Base-by-base conservation (phyloP, 345 rosid genomes). In the Syzygium grande region DNA sequence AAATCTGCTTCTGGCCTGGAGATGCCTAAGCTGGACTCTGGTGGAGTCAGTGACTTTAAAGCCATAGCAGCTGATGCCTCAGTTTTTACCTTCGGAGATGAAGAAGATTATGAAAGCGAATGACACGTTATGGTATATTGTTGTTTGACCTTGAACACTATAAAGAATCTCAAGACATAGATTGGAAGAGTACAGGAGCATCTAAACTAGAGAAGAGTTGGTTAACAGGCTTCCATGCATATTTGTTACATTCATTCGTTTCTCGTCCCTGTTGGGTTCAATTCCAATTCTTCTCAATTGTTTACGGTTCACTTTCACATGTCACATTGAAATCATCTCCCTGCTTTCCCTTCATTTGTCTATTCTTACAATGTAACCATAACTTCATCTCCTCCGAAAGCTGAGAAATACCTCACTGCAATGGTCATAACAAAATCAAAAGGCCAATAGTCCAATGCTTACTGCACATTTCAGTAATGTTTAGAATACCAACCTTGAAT, bases 31-130 rank as follows among this genome's bases (percentile, higher is more conserved):
- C 25, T 22, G 22, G 80, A 73, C 49, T 34, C 80, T 73, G 91
- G 92, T 3, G 92, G 88, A 19, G 92, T 88, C 52, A 96, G 94
- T 78, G 93, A 95, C 87, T 93, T 97, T 86, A 96, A 95, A 86
- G 95, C 95, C 84, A 95, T 95, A 63, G 98, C 99, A 77, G 98
- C 99, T 30, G 99, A 95, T 85, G 96, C 98, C 25, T 97, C 97
- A 2, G 98, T 97, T 56, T 97, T 97, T 88, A 91, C 93, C 49
- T 96, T 97, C 51, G 99, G 99, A 83, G 97, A 97, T 51, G 98
- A 96, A 9, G 98, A 97, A 84, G 97, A 97, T 87, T 95, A 90
- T 27, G 97, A 94, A 88, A 97, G 98, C 54, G 98, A 95, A 22
- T 93, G 88, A 94, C 25, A 34, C 46, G 15, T 27, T 30, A 80